A percentile compares a stretch with the other conserved stretches of the same genome.
phyloP scores from a whole-genome alignment of 2,329 filamentous ascomycete genomes.

The Bipolaris victoriae region DNA sequence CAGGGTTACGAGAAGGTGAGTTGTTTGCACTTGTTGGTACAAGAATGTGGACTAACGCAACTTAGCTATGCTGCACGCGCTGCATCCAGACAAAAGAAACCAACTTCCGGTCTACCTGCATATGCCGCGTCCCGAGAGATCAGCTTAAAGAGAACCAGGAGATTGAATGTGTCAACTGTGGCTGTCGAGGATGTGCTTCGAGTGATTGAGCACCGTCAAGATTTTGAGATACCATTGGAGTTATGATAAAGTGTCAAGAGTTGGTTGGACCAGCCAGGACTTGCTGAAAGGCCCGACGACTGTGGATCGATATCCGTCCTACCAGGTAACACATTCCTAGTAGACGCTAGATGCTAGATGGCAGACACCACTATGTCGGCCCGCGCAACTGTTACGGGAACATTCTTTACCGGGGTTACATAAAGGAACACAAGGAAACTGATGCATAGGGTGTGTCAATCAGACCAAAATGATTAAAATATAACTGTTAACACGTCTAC shows the following conservation, averaged over 20 bases:
- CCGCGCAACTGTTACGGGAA: neutral
- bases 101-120: slow-evolving; percentile 97
- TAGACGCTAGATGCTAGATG: neutral
- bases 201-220: slow-evolving; percentile 65
- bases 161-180: slow-evolving; percentile 93
- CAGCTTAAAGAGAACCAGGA: slow-evolving; percentile 89
- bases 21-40: slow-evolving; percentile 7
- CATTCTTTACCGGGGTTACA: neutral
- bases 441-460: slow-evolving; percentile 27
- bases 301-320: neutral
- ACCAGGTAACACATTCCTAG: neutral
- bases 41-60: slow-evolving; percentile 9
- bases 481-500: slow-evolving; percentile 34
- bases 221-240: neutral
- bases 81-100: slow-evolving; percentile 99
- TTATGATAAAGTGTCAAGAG: neutral
- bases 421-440: neutral
- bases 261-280: neutral
- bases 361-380: neutral
- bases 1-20: slow-evolving; percentile 94
- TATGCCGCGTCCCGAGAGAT: slow-evolving; percentile 90
- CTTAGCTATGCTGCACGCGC: slow-evolving; percentile 84
- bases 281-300: neutral
- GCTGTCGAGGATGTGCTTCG: slow-evolving; percentile 88
- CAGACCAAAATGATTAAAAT: slow-evolving; percentile 23